Percentiles rank a stretch among this genome's conserved stretches.
Evolutionary conservation across 2,329 filamentous ascomycete genomes (phyloP).

Genomic region (Endothia cerciana): DNA sequence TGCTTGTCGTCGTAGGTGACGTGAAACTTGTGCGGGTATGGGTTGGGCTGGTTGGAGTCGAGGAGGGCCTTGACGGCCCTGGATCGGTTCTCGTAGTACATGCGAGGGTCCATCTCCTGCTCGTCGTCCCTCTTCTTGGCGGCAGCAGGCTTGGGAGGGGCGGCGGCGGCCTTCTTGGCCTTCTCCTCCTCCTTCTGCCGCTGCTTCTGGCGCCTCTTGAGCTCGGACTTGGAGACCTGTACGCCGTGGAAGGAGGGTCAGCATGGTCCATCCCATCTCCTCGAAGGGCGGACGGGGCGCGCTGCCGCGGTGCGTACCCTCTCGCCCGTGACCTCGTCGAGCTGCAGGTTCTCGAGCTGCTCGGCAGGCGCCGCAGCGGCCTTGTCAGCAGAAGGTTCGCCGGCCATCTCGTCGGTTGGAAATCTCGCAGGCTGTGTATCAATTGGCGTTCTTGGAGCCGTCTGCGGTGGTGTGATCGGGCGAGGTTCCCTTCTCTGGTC

Average conservation of each 20-base stretch:
- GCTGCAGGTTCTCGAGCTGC: conserved; percentile 71
- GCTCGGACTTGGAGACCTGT: conserved; percentile 75
- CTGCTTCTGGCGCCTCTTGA: conserved; percentile 96
- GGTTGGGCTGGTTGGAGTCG: conserved; percentile 74
- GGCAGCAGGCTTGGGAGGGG: conserved; percentile 53
- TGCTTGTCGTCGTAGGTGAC: conserved; percentile 81
- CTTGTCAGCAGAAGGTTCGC: conserved; percentile 27
- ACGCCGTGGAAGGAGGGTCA: conserved; percentile 10
- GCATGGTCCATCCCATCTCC: not conserved
- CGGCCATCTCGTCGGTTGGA: conserved; percentile 30
- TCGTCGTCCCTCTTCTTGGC: conserved; percentile 61
- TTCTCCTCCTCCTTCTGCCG: conserved; percentile 87
- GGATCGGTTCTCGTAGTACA: conserved; percentile 95
- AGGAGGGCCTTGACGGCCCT: conserved; percentile 76
- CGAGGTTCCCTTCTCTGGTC: not conserved
- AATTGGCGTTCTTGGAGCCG: conserved; percentile 13
- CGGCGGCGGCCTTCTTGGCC: conserved; percentile 76
- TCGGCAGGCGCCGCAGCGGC: conserved; percentile 47
- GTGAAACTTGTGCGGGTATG: conserved; percentile 93
- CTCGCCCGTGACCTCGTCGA: conserved; percentile 94
- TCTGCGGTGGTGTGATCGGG: not conserved
- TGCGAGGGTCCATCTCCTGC: conserved; percentile 61
- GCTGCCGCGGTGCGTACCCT: conserved; percentile 43
- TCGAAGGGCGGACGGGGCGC: no score
- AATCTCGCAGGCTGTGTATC: conserved; percentile 3